These are phyloP conservation scores for Peronospora belbahrii DNA, from an alignment of 352 stramenopile genomes.

Conservation along the genomic window DNA sequence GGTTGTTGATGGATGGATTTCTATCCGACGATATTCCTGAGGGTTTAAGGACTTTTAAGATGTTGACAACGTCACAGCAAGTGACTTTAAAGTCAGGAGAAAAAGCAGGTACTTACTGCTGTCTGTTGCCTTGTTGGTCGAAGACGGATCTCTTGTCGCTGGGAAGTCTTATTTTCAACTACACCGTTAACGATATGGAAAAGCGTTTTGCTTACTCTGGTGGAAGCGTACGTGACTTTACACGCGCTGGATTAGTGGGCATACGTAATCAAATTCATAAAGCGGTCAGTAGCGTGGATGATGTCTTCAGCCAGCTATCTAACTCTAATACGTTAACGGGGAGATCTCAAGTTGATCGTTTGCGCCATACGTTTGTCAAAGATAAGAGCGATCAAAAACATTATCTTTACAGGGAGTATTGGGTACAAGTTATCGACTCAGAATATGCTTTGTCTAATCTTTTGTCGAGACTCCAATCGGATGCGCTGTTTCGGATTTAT, in stretches of 20 bases:
- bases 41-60: neutral
- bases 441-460: slow-evolving; percentile 9
- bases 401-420: slow-evolving; percentile 4
- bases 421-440: slow-evolving; percentile 10
- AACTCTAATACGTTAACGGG: neutral
- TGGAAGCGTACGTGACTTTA: slow-evolving; percentile 13
- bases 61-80: slow-evolving; percentile 17
- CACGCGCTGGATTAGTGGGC: neutral
- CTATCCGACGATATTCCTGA: neutral
- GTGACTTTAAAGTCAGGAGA: slow-evolving; percentile 5
- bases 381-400: neutral
- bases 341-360: slow-evolving; percentile 10
- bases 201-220: slow-evolving; percentile 10
- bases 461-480: neutral
- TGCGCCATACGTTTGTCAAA: slow-evolving; percentile 11
- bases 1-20: slow-evolving; percentile 7
- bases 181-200: slow-evolving; percentile 2
- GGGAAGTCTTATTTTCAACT: neutral
- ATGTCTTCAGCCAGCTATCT: slow-evolving; percentile 1
- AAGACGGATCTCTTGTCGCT: slow-evolving; percentile 3
- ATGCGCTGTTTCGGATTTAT: neutral
- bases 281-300: neutral
- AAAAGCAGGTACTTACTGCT: neutral
- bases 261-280: no score
- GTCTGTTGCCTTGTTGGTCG: slow-evolving; percentile 8